Conservation (phyloP, 1,284 basidiomycete genomes). For the Rhodotorula sp. region DNA sequence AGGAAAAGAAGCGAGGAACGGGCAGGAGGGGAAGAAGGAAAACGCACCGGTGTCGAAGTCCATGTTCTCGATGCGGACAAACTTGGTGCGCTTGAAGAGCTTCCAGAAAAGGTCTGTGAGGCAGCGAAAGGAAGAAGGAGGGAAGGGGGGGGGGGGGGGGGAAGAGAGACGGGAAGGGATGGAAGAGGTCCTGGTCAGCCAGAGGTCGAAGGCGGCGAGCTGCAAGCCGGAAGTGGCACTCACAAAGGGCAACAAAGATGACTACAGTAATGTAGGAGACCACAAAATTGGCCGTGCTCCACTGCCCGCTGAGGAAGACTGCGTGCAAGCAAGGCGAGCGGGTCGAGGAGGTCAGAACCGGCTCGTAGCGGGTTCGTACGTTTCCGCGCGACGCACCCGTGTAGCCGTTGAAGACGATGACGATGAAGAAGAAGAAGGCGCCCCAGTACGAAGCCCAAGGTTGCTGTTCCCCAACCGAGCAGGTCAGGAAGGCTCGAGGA, state of each 20-base stretch:
- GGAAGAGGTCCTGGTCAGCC: too few relatives aligned
- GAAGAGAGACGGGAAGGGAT: too few relatives aligned
- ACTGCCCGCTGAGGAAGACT: slow-evolving; percentile 30
- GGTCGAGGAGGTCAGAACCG: background rate
- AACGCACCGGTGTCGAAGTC: slow-evolving; percentile 35
- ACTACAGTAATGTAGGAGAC: slow-evolving; percentile 9
- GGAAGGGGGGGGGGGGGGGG: background rate
- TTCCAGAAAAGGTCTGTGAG: background rate
- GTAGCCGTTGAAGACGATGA: slow-evolving; percentile 34
- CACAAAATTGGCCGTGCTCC: slow-evolving; percentile 27
- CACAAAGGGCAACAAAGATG: slow-evolving; percentile 9
- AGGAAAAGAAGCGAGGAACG: too few relatives aligned
- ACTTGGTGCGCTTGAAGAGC: slow-evolving; percentile 30
- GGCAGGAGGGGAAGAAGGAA: background rate
- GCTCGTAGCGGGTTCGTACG: background rate
- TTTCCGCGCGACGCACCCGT: background rate
- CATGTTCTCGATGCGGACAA: slow-evolving; percentile 34
- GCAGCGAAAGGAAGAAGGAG: background rate
- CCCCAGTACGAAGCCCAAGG: slow-evolving; percentile 46
- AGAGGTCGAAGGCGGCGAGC: background rate
- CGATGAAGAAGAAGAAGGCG: slow-evolving; percentile 20
- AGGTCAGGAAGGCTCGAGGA: background rate
- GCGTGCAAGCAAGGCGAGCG: background rate
- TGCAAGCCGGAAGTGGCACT: background rate
- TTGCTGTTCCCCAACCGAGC: slow-evolving; percentile 33